These are phyloP conservation scores for Picochlorum sp. DNA, from an alignment of 139 green algal genomes.

Conservation along the genomic window DNA sequence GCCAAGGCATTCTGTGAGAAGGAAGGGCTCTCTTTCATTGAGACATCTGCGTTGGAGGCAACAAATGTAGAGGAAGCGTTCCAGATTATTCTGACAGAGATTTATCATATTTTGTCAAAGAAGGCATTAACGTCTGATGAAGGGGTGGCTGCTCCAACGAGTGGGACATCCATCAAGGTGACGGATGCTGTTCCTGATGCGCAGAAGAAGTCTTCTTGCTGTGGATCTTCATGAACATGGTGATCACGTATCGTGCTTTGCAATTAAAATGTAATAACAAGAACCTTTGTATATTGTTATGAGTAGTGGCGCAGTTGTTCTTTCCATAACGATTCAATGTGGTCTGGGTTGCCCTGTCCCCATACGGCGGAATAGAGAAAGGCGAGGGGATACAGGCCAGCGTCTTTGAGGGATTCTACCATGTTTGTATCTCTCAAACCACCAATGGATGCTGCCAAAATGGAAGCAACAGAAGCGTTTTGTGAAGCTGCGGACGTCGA, in stretches of 20 bases:
- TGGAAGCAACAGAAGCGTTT: not conserved
- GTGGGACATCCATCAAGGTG: conserved; percentile 41
- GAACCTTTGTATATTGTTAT: not conserved
- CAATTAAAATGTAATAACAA: not conserved
- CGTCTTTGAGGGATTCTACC: not conserved
- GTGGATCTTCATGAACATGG: conserved; percentile 4
- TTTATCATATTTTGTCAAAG: conserved; percentile 97
- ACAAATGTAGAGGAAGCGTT: conserved; percentile 98
- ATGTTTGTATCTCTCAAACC: not conserved
- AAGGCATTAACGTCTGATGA: conserved; percentile 57
- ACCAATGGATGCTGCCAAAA: conserved; percentile 1
- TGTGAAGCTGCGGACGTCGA: conserved; percentile 1
- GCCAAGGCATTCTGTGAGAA: conserved; percentile 81
- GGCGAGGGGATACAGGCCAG: not conserved
- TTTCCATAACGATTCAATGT: not conserved
- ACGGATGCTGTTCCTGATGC: conserved; percentile 33
- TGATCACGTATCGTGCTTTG: not conserved
- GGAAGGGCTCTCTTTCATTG: conserved; percentile 94
- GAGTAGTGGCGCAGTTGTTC: not conserved
- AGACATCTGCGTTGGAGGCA: conserved; percentile 94
- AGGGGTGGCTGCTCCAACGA: conserved; percentile 22
- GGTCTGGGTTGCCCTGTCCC: conserved; percentile 2
- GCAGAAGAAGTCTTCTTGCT: conserved; percentile 46
- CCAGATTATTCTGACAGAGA: conserved; percentile 93
- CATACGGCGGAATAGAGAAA: conserved; percentile 1